Evolutionary conservation across 352 stramenopile species (phyloP).

Genomic region (Globisporangium perplexum): DNA sequence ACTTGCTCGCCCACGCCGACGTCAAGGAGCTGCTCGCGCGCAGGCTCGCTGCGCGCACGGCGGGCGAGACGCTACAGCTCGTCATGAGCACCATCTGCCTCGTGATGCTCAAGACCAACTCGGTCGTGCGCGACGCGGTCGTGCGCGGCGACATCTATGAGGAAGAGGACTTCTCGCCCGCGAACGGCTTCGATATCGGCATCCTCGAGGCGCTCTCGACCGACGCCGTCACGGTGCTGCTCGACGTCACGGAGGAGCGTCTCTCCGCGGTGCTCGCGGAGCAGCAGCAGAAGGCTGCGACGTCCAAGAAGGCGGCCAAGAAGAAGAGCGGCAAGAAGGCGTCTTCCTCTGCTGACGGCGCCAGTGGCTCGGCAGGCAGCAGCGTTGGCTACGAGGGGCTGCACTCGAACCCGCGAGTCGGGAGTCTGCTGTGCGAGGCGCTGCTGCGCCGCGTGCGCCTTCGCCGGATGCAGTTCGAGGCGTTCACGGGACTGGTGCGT

Average conservation of each 20-base stretch:
- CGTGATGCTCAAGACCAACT: slow-evolving; percentile 67
- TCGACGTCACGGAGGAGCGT: slow-evolving; percentile 39
- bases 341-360: not conserved
- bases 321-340: slow-evolving; percentile 64
- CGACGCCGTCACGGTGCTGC: slow-evolving; percentile 31
- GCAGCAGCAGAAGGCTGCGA: slow-evolving; percentile 37
- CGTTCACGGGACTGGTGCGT: slow-evolving; percentile 30
- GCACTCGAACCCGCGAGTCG: slow-evolving; percentile 44
- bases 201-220: slow-evolving; percentile 32
- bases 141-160: slow-evolving; percentile 94
- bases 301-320: slow-evolving; percentile 41
- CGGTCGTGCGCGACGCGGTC: slow-evolving; percentile 77
- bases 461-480: slow-evolving; percentile 37
- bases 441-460: slow-evolving; percentile 56
- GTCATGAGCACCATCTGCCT: slow-evolving; percentile 66
- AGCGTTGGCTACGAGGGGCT: slow-evolving; percentile 28
- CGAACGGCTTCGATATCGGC: slow-evolving; percentile 56
- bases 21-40: slow-evolving; percentile 22
- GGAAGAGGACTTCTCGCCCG: slow-evolving; percentile 92
- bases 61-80: slow-evolving; percentile 55
- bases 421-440: slow-evolving; percentile 48
- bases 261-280: slow-evolving; percentile 34
- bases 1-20: slow-evolving; percentile 17
- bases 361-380: not conserved
- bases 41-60: slow-evolving; percentile 22